These are phyloP conservation scores for Thraustotheca clavata DNA, from an alignment of 352 stramenopile species.

Conservation along the genomic window DNA sequence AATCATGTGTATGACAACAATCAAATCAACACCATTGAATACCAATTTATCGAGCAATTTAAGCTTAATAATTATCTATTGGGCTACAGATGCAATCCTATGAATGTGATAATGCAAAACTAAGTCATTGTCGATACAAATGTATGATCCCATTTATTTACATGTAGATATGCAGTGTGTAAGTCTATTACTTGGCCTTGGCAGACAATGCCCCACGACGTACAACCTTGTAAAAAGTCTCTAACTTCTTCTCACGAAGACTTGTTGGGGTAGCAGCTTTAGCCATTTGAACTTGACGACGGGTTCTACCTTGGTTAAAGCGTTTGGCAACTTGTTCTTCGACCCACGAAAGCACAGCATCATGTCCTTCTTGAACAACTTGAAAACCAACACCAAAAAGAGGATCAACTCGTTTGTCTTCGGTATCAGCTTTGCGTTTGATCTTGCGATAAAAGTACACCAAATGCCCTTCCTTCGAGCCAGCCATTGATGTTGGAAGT, in stretches of 20 bases:
- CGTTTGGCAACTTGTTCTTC: constrained; percentile 60
- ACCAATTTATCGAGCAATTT: no score
- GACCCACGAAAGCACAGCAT: constrained; percentile 68
- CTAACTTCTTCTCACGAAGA: constrained; percentile 3
- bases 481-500: constrained; percentile 90
- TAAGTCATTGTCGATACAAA: no score
- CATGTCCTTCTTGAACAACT: constrained; percentile 58
- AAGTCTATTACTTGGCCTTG: constrained; percentile 8
- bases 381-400: constrained; percentile 75
- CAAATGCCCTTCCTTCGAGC: constrained; percentile 93
- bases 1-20: no score
- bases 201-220: background rate
- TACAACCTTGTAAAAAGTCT: constrained; percentile 4
- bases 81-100: no score
- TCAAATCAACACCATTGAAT: no score
- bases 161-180: no score
- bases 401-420: constrained; percentile 50
- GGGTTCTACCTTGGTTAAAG: constrained; percentile 52
- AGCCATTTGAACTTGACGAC: constrained; percentile 32
- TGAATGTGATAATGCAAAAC: no score
- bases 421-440: background rate
- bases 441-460: constrained; percentile 93
- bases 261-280: constrained; percentile 1
- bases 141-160: no score
- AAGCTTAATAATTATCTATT: no score